Evolutionary conservation across 352 stramenopile species (phyloP).

Genomic region (Globisporangium echinulatum): DNA sequence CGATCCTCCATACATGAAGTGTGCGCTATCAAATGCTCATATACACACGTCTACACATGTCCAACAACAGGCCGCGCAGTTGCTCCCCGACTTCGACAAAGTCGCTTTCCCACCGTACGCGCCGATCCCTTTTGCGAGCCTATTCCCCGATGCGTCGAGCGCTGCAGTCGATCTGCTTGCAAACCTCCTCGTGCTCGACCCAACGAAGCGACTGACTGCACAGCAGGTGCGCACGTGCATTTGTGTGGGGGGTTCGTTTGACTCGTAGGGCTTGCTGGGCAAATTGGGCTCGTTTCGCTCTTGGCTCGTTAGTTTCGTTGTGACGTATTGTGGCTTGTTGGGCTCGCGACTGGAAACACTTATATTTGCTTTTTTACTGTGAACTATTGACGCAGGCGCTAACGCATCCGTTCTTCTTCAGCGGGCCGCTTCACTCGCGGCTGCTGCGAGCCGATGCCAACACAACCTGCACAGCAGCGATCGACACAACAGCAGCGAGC

Average conservation of each 20-base stretch:
- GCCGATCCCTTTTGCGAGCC: conserved; percentile 25
- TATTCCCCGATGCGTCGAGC: conserved; percentile 41
- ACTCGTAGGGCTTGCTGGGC: neutral
- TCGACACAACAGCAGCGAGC: neutral
- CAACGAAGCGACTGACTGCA: conserved; percentile 29
- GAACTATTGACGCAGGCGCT: conserved; percentile 17
- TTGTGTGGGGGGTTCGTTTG: neutral
- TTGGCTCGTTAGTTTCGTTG: neutral
- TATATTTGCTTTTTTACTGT: too few species aligned
- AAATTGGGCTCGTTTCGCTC: too few species aligned
- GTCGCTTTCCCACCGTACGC: conserved; percentile 55
- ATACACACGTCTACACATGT: neutral
- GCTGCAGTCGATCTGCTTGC: conserved; percentile 48
- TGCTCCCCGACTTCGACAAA: conserved; percentile 65
- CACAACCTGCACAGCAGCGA: neutral
- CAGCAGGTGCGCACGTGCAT: conserved; percentile 21
- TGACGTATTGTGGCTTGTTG: neutral
- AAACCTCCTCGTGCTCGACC: conserved; percentile 29
- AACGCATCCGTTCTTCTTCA: conserved; percentile 41
- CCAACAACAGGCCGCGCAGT: conserved; percentile 20
- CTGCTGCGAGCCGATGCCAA: conserved; percentile 10
- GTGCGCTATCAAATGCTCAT: neutral
- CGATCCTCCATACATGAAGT: neutral
- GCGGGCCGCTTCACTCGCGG: conserved; percentile 15
- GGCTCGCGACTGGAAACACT: too few species aligned